Conservation (phyloP, 495 filamentous ascomycete genomes). For the Parmelia sp. region DNA sequence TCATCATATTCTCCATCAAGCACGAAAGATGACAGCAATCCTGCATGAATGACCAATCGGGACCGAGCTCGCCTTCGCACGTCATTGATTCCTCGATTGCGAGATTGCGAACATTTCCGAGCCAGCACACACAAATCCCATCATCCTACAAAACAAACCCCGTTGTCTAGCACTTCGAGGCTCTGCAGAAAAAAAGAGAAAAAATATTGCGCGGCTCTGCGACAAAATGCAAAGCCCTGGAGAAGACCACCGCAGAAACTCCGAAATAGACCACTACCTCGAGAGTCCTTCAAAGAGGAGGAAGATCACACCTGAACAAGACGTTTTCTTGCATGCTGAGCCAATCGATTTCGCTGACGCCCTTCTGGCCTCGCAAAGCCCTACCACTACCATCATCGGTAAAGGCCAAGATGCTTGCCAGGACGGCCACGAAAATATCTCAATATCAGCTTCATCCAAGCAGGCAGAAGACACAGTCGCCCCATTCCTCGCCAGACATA, state of each 20-base stretch:
- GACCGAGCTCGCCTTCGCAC: conserved; percentile 19
- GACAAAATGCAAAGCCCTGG: not conserved
- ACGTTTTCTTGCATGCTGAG: not conserved
- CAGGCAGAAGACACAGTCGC: conserved; percentile 55
- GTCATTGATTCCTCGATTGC: conserved; percentile 30
- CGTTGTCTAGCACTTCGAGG: not conserved
- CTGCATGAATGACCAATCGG: not conserved
- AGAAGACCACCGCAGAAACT: not conserved
- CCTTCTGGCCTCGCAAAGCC: not conserved
- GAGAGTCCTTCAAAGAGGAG: conserved; percentile 18
- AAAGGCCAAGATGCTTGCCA: conserved; percentile 1
- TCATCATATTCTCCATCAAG: not conserved
- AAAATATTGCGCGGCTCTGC: not conserved
- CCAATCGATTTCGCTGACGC: conserved; percentile 4
- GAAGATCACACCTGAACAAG: conserved; percentile 11
- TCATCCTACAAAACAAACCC: not conserved
- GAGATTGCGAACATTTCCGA: conserved; percentile 15
- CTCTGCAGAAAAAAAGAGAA: not conserved
- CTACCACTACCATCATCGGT: not conserved
- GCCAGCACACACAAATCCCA: not conserved
- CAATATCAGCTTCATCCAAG: conserved; percentile 37
- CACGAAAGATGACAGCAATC: not conserved
- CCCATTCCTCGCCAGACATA: conserved; percentile 80
- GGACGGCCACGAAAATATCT: conserved; percentile 22
- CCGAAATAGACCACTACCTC: not conserved